A percentile compares a stretch with the other conserved stretches of the same genome.
phyloP scores from a whole-genome alignment of 2,329 filamentous ascomycete species.

The Leptographium lundbergii region DNA sequence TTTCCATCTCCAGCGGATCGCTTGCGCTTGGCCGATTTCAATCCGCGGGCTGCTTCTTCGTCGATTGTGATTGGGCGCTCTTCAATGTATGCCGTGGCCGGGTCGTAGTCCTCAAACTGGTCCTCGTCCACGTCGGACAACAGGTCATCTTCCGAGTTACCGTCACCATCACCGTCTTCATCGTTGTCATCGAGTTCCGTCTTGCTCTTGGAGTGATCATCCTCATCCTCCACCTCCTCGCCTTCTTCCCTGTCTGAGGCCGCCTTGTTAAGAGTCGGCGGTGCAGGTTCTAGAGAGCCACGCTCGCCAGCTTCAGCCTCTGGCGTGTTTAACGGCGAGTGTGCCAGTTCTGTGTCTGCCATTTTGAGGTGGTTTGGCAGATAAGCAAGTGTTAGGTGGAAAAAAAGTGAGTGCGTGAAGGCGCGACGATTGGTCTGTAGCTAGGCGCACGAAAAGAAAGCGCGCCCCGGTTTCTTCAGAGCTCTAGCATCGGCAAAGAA shows the following conservation, averaged over 20 bases:
- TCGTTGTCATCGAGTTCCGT: constrained; percentile 12
- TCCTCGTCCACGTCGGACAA: constrained; percentile 59
- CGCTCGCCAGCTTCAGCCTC: background rate
- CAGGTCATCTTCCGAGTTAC: constrained; percentile 40
- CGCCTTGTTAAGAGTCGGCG: background rate
- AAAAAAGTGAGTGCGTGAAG: background rate
- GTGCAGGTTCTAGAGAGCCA: background rate
- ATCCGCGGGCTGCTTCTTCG: constrained; percentile 48
- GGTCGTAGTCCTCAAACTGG: constrained; percentile 58
- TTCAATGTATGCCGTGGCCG: constrained; percentile 48
- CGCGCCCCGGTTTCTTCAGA: no score
- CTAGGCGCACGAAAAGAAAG: no score
- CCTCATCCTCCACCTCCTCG: constrained; percentile 22
- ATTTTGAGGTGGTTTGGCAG: background rate
- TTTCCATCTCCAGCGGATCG: constrained; percentile 40
- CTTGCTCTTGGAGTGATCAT: constrained; percentile 15
- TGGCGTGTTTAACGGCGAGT: background rate
- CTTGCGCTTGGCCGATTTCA: constrained; percentile 55
- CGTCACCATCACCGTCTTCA: constrained; percentile 22
- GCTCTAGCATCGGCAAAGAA: no score
- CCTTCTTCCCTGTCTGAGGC: constrained; percentile 10
- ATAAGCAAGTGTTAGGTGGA: no score
- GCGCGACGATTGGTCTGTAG: background rate
- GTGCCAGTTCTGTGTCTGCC: constrained; percentile 5
- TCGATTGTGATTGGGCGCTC: constrained; percentile 55